A percentile compares a stretch with the other conserved stretches of the same genome.
phyloP scores from a whole-genome alignment of 352 stramenopile genomes.

The Globisporangium nagaii region DNA sequence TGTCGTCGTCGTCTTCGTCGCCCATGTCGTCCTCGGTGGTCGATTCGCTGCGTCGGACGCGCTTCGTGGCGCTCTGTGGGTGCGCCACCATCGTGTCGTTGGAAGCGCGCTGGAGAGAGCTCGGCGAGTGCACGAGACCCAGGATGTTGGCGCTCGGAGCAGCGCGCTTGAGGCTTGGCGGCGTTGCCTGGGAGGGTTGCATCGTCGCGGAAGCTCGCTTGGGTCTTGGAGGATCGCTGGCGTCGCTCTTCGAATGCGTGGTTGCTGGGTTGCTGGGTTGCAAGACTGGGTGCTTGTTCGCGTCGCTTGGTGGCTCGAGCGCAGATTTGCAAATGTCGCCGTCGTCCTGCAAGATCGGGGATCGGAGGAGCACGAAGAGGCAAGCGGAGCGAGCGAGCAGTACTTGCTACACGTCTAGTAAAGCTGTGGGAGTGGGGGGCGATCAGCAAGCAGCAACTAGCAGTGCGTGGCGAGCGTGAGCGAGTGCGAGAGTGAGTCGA shows the following conservation, averaged over 20 bases:
- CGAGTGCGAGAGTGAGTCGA: not conserved
- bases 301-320: not conserved
- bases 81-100: not conserved
- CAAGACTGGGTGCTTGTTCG: not conserved
- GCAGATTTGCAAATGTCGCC: constrained; percentile 5
- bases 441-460: not conserved
- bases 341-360: constrained; percentile 1
- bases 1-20: constrained; percentile 7
- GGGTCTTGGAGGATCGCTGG: not conserved
- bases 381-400: not conserved
- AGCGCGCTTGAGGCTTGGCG: not conserved
- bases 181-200: not conserved
- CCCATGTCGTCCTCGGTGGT: constrained; percentile 9
- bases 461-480: constrained; percentile 4
- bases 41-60: not conserved
- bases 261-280: no score
- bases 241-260: not conserved
- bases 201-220: not conserved
- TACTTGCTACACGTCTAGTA: constrained; percentile 12
- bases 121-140: not conserved
- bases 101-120: not conserved
- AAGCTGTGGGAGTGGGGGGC: not conserved
- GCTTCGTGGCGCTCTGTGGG: constrained; percentile 1
- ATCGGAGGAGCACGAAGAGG: no score
- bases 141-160: not conserved